Conservation (phyloP, 2,329 filamentous ascomycete genomes). For the Sclerotinia minor region DNA sequence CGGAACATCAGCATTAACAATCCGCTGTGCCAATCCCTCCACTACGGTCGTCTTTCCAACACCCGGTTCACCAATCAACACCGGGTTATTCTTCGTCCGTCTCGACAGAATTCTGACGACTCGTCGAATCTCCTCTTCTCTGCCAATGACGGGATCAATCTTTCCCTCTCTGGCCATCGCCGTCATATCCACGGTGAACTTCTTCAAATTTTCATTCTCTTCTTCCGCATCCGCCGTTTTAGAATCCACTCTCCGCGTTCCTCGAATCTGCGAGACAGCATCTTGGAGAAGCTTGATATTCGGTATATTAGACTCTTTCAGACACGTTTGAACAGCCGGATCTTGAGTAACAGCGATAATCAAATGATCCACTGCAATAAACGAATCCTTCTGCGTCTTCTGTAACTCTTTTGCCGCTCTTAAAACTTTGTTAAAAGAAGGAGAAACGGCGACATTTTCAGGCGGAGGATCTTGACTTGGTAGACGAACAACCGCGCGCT, state of each 20-base stretch:
- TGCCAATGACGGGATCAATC: conserved; percentile 94
- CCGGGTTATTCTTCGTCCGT: conserved; percentile 97
- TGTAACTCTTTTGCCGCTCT: conserved; percentile 84
- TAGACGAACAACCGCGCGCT: conserved; percentile 86
- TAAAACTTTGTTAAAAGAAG: conserved; percentile 78
- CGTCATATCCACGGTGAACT: conserved; percentile 99
- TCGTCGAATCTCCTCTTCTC: conserved; percentile 92
- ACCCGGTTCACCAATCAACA: conserved; percentile 95
- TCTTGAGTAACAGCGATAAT: conserved; percentile 86
- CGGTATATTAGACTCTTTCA: conserved; percentile 87
- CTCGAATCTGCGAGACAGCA: conserved; percentile 87
- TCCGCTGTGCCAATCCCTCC: conserved; percentile 90
- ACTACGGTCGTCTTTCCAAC: conserved; percentile 98
- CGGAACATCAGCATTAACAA: conserved; percentile 94
- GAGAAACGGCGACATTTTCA: conserved; percentile 80
- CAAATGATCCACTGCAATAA: conserved; percentile 90
- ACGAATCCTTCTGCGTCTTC: conserved; percentile 96
- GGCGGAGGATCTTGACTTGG: conserved; percentile 95
- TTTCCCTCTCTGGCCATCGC: conserved; percentile 94
- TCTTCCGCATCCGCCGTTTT: conserved; percentile 92
- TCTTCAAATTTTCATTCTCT: conserved; percentile 93
- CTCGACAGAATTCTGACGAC: conserved; percentile 90
- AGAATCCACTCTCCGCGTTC: conserved; percentile 89
- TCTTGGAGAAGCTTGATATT: conserved; percentile 88
- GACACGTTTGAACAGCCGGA: conserved; percentile 64